Evolutionary conservation across 1,139 yeast species (phyloP), one percentile per base, ranked within the genome.

Genomic region (Geotrichum europaeum): DNA sequence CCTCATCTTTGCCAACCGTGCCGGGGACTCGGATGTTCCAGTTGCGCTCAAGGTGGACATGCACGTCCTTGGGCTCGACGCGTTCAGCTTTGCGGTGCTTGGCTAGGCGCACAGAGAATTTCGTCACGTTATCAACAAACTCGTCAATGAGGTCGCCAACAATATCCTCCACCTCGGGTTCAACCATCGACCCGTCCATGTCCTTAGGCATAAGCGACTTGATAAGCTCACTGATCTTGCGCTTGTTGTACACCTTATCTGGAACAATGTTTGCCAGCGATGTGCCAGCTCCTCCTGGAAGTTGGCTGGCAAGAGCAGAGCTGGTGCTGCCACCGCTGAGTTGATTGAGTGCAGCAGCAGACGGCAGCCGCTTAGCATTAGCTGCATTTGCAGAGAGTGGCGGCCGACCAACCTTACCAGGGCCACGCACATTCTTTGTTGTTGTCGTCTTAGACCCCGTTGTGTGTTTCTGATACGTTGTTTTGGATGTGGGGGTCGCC

Each of bases 1-100:
- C 87, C 69, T 92, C 98, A 73, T 94, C 99, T 66, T 90, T 84
- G 20, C 96, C 84, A 18, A 58, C 58, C 73, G 86, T 90, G 1
- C 99, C 99, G 0, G 99, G 98, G 30, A 94, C 84, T 66, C 96
- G 82, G 63, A 94, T 89, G 72, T 92, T 92, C 98, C 98, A 94
- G 72, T 92, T 94, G 67, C 94, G 84, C 70, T 95, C 99, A 68
- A 94, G 78, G 72, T 94, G 97, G 61, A 94, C 76, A 74, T 94
- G 99, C 55, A 94, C 83, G 72, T 94, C 99, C 68, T 86, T 85
- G 18, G 89, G 89, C 69, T 94, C 98, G 49, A 94, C 79, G 57
- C 86, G 82, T 64, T 92, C 97, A n/a, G 90, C 84, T 72, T 90
- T 90, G 66, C 99, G 82, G 71, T 94, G 97, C 72, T 94, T 94